These are phyloP conservation scores for Taiozyma sp. DNA, from an alignment of 1,139 yeast genomes.

Conservation along the genomic window DNA sequence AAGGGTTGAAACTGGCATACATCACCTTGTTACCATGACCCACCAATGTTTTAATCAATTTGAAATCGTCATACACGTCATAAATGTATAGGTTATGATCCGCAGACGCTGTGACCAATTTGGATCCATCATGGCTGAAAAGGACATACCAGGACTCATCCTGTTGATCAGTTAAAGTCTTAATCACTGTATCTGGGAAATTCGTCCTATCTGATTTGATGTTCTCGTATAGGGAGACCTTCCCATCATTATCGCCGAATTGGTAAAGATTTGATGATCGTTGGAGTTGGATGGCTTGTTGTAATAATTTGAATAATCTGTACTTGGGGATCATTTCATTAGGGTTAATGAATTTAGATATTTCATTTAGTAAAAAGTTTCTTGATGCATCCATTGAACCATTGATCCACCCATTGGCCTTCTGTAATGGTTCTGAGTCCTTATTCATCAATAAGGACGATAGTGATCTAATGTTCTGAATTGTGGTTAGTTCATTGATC, in stretches of 20 bases:
- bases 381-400: slow-evolving; percentile 34
- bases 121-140: slow-evolving; percentile 75
- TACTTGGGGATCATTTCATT: slow-evolving; percentile 48
- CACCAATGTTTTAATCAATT: slow-evolving; percentile 33
- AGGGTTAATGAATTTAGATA: slow-evolving; percentile 45
- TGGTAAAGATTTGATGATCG: slow-evolving; percentile 37
- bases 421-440: slow-evolving; percentile 24
- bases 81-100: slow-evolving; percentile 66
- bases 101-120: slow-evolving; percentile 71
- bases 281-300: slow-evolving; percentile 49
- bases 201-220: slow-evolving; percentile 26
- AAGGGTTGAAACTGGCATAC: slow-evolving; percentile 67
- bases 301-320: slow-evolving; percentile 44
- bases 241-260: slow-evolving; percentile 21
- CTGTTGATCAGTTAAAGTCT: slow-evolving; percentile 46
- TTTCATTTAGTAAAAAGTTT: slow-evolving; percentile 34
- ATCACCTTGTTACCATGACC: slow-evolving; percentile 61
- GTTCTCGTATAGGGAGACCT: slow-evolving; percentile 24
- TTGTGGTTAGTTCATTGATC: slow-evolving; percentile 26
- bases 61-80: slow-evolving; percentile 55
- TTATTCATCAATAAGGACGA: slow-evolving; percentile 34
- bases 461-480: slow-evolving; percentile 27
- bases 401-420: slow-evolving; percentile 34
- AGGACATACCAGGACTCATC: slow-evolving; percentile 84
- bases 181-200: slow-evolving; percentile 46